Evolutionary conservation across 2,329 filamentous ascomycete species (phyloP), one percentile per base, ranked within the genome.

Genomic region (Amauroascus niger): DNA sequence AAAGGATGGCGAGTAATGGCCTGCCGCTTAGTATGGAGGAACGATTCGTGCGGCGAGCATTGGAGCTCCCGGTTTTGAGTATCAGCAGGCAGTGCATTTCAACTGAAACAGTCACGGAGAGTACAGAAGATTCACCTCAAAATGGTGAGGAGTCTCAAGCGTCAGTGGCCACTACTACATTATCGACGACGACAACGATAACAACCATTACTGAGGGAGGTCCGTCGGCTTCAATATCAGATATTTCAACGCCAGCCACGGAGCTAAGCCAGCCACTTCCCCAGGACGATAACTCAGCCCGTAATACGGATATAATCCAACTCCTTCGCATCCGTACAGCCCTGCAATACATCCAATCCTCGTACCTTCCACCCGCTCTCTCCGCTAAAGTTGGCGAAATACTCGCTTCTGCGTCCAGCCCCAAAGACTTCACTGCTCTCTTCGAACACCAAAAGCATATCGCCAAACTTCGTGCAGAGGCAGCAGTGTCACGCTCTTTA

Each of bases 21-120:
- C 71, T 97, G 8, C 89, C 93, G 1, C 71, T 74, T 6, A 95
- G 85, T 61, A 79, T 98, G 76, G 91, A 96, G 65, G 86, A 93
- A 45, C 84, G 81, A 40, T 94, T 95, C 61, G 81, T 98, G 7
- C 79, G 77, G 49, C 84, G 84, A 63, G 79, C 79, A 1, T 74
- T 98, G 4, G 86, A 93, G 61, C 79, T 83, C 3, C 91, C 93
- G 0, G 74, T 95, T 41, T 73, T 87, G 61, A 80, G 80, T 30
- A 75, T 89, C 39, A 83, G 78, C 62, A 76, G 81, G 44, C 78
- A 82, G 53, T 74, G 80, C 37, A 66, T 64, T 54, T 68, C 54
- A 16, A 53, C 51, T 13, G 51, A 6, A 58, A 63, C n/a, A 58
- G 64, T 16, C 55, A 62, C 18, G 40, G 24, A 60, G 49, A 32